Evolutionary conservation across 2,329 filamentous ascomycete species (phyloP).

Genomic region (Cytospora schulzeri): DNA sequence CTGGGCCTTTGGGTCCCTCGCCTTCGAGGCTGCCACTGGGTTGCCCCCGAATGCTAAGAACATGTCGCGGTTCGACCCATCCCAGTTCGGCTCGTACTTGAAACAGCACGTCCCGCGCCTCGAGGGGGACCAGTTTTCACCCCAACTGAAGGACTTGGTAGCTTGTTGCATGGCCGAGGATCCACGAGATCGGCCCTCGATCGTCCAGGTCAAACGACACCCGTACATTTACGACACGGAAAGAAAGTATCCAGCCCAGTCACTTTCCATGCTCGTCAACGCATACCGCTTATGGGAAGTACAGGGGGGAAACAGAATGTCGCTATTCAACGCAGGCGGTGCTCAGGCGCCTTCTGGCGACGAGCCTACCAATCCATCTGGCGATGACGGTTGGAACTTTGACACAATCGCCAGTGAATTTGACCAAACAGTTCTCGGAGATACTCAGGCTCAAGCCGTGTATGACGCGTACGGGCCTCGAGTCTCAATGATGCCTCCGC

Average conservation of each 20-base stretch:
- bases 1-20: slow-evolving; percentile 82
- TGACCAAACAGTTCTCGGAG: slow-evolving; percentile 57
- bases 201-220: slow-evolving; percentile 70
- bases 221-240: slow-evolving; percentile 67
- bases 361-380: slow-evolving; percentile 37
- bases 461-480: slow-evolving; percentile 59
- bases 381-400: slow-evolving; percentile 67
- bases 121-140: slow-evolving; percentile 71
- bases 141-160: slow-evolving; percentile 68
- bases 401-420: slow-evolving; percentile 64
- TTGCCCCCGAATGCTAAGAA: slow-evolving; percentile 69
- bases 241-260: slow-evolving; percentile 63
- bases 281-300: slow-evolving; percentile 77
- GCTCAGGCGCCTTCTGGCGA: slow-evolving; percentile 54
- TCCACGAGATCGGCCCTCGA: slow-evolving; percentile 67
- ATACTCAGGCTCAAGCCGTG: slow-evolving; percentile 59
- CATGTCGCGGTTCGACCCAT: slow-evolving; percentile 47
- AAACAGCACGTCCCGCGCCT: slow-evolving; percentile 67
- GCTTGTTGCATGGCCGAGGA: slow-evolving; percentile 73
- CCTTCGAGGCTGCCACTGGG: slow-evolving; percentile 80
- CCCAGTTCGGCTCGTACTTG: slow-evolving; percentile 58
- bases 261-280: slow-evolving; percentile 66
- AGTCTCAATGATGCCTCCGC: slow-evolving; percentile 51
- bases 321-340: slow-evolving; percentile 62
- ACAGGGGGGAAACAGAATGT: slow-evolving; percentile 69